Conservation (phyloP, 1,284 basidiomycete species). For the Ganoderma lucidum region DNA sequence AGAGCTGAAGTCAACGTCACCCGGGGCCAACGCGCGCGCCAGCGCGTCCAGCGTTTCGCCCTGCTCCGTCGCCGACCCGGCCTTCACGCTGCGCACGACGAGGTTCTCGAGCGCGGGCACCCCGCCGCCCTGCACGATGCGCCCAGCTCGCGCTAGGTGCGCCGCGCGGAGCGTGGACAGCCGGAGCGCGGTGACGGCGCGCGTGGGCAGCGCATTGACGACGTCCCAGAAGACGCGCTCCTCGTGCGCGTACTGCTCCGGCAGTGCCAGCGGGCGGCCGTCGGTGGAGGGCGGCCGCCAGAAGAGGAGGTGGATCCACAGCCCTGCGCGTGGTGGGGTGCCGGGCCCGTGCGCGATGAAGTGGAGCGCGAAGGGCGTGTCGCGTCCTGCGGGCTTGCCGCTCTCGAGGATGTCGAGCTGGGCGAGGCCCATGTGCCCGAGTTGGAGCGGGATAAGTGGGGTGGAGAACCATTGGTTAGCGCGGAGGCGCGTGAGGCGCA, state of each 20-base stretch:
- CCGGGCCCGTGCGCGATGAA: neutral
- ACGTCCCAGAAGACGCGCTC: neutral
- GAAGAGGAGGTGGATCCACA: neutral
- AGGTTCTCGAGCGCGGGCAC: neutral
- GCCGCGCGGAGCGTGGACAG: neutral
- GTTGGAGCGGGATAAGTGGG: neutral
- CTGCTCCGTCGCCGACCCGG: neutral
- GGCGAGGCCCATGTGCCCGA: neutral
- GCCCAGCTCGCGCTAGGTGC: neutral
- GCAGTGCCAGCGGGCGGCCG: neutral
- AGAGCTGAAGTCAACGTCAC: neutral
- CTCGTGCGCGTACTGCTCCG: neutral
- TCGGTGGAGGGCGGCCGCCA: neutral
- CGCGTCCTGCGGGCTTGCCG: neutral
- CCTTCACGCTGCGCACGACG: neutral
- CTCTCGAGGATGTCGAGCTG: slow-evolving; percentile 1
- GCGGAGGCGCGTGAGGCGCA: neutral
- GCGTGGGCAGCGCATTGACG: neutral
- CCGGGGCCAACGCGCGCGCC: neutral
- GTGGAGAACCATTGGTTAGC: neutral
- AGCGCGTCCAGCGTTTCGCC: neutral
- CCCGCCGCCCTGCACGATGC: neutral
- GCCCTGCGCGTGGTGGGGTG: neutral
- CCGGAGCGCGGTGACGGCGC: neutral
- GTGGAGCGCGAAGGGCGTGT: neutral